Evolutionary conservation across 2,329 filamentous ascomycete species (phyloP).

Genomic region (Venturia effusa): DNA sequence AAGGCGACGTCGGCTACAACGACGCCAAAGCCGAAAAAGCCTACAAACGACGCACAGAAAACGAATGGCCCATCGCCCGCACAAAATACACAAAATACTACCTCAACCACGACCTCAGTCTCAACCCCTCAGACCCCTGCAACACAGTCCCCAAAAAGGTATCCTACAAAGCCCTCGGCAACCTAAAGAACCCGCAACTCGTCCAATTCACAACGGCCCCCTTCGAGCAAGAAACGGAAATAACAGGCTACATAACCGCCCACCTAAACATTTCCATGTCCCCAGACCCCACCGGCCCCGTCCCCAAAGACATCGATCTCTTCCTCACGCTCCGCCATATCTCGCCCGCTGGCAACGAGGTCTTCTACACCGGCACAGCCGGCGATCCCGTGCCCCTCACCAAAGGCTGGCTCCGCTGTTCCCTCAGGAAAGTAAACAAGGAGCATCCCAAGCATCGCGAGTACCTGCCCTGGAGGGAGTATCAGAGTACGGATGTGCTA

Average conservation of each 20-base stretch:
- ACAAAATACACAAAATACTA: slow-evolving; percentile 54
- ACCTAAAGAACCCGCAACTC: slow-evolving; percentile 40
- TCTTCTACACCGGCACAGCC: slow-evolving; percentile 55
- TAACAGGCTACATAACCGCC: slow-evolving; percentile 57
- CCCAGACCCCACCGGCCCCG: slow-evolving; percentile 26
- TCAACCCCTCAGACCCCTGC: slow-evolving; percentile 24
- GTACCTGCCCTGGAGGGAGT: slow-evolving; percentile 49
- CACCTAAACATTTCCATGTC: slow-evolving; percentile 51
- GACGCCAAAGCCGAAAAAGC: slow-evolving; percentile 47
- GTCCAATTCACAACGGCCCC: slow-evolving; percentile 48
- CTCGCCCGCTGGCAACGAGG: slow-evolving; percentile 41
- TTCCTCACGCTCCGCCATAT: slow-evolving; percentile 53
- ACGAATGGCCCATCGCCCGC: slow-evolving; percentile 55
- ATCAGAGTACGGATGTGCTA: slow-evolving; percentile 44
- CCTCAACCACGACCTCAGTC: slow-evolving; percentile 30
- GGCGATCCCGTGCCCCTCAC: slow-evolving; percentile 52
- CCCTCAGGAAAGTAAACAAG: slow-evolving; percentile 42
- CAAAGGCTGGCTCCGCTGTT: slow-evolving; percentile 54
- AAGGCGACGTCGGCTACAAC: slow-evolving; percentile 58
- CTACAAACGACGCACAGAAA: slow-evolving; percentile 46
- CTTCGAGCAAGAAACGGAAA: slow-evolving; percentile 54
- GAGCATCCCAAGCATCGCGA: slow-evolving; percentile 40
- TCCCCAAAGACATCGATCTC: slow-evolving; percentile 48
- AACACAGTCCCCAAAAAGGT: slow-evolving; percentile 34
- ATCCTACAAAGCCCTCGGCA: slow-evolving; percentile 50